These are phyloP conservation scores for Neurospora sp. DNA, from an alignment of 495 filamentous ascomycete genomes.

Conservation along the genomic window DNA sequence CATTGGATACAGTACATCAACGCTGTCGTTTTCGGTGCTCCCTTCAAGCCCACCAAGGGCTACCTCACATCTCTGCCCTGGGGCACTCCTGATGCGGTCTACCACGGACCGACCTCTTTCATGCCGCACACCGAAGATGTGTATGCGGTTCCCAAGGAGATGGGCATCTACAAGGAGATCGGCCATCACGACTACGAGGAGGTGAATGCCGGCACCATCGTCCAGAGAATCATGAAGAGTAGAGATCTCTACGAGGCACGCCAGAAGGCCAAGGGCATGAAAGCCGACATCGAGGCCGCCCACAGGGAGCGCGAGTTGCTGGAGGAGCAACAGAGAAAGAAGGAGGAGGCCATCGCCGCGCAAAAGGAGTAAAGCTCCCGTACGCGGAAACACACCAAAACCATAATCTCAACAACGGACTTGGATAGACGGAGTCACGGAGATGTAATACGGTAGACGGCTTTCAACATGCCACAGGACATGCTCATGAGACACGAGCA, in stretches of 20 bases:
- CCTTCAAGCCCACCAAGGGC: slow-evolving; percentile 64
- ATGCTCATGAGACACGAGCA: neutral
- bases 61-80: slow-evolving; percentile 70
- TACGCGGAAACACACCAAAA: neutral
- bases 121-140: slow-evolving; percentile 82
- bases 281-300: slow-evolving; percentile 61
- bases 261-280: slow-evolving; percentile 79
- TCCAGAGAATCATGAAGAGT: slow-evolving; percentile 76
- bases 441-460: neutral
- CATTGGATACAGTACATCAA: slow-evolving; percentile 58
- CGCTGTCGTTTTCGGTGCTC: slow-evolving; percentile 78
- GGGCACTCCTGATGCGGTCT: slow-evolving; percentile 70
- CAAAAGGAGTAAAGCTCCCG: neutral
- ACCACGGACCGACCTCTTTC: slow-evolving; percentile 89
- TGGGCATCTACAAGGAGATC: slow-evolving; percentile 71
- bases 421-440: neutral
- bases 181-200: slow-evolving; percentile 64
- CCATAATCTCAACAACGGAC: neutral
- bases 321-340: slow-evolving; percentile 39
- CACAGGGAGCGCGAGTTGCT: slow-evolving; percentile 42
- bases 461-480: slow-evolving; percentile 9
- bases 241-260: slow-evolving; percentile 79
- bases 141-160: slow-evolving; percentile 64
- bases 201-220: slow-evolving; percentile 89
- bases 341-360: slow-evolving; percentile 19